Evolutionary conservation across 2,329 filamentous ascomycete species (phyloP).

Genomic region (Reticulascus tulasneorum): DNA sequence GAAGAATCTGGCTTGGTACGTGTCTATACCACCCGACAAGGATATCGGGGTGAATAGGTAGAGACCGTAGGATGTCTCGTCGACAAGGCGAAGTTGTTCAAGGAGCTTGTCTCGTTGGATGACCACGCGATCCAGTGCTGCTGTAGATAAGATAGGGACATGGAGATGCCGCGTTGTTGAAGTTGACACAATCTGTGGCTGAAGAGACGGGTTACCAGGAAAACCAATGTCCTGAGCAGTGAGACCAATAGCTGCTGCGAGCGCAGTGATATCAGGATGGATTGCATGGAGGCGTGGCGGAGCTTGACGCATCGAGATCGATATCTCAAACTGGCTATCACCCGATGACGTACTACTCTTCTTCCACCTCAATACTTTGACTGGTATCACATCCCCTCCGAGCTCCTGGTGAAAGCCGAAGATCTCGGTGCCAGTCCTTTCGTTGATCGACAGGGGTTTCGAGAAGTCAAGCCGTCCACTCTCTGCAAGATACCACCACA

Average conservation of each 20-base stretch:
- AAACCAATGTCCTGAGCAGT: constrained; percentile 8
- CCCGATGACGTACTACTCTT: constrained; percentile 5
- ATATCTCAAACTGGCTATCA: too few relatives aligned
- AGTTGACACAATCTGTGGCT: constrained; percentile 15
- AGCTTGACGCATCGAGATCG: constrained; percentile 14
- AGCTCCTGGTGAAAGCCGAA: constrained; percentile 11
- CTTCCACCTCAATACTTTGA: constrained; percentile 4
- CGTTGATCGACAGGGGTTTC: not conserved
- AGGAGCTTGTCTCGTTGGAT: constrained; percentile 12
- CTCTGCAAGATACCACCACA: constrained; percentile 18
- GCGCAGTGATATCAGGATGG: constrained; percentile 6
- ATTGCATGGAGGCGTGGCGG: constrained; percentile 8
- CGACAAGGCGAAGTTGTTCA: constrained; percentile 10
- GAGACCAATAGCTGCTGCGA: constrained; percentile 9
- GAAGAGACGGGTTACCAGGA: not conserved
- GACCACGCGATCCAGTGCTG: constrained; percentile 5
- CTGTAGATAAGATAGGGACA: constrained; percentile 11
- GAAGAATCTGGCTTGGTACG: constrained; percentile 17
- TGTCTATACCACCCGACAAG: not conserved
- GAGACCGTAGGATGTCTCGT: constrained; percentile 12
- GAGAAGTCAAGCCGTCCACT: constrained; percentile 9
- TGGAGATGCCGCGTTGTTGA: constrained; percentile 15
- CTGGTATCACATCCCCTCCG: constrained; percentile 6
- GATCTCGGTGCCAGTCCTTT: constrained; percentile 5
- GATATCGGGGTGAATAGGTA: constrained; percentile 12